Percentiles rank a stretch among this genome's conserved stretches.
Evolutionary conservation across 164 flowering plant genomes (phyloP).

Genomic region (Magnolia kwangsiensis): DNA sequence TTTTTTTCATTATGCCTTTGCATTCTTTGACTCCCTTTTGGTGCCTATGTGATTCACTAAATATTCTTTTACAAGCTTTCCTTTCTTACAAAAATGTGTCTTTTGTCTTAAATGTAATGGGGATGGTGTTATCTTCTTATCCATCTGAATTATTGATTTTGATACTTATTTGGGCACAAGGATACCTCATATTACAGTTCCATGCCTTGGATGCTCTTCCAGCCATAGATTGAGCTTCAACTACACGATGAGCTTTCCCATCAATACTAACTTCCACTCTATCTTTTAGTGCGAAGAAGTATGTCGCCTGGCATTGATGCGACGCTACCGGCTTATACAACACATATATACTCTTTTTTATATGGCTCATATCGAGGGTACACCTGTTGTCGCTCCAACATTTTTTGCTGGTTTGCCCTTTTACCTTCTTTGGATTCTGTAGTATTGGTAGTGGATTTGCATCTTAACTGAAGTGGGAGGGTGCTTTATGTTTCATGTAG

Average conservation of each 20-base stretch:
- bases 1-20: too few relatives aligned
- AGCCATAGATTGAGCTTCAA: neutral
- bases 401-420: slow-evolving; percentile 73
- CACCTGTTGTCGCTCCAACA: slow-evolving; percentile 74
- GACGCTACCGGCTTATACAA: slow-evolving; percentile 83
- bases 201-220: too few relatives aligned
- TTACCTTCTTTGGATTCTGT: neutral
- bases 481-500: slow-evolving; percentile 35
- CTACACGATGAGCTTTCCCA: neutral
- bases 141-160: too few relatives aligned
- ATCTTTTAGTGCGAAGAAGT: slow-evolving; percentile 77
- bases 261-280: neutral
- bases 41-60: too few relatives aligned
- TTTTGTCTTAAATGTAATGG: too few relatives aligned
- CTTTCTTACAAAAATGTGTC: too few relatives aligned
- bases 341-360: slow-evolving; percentile 85
- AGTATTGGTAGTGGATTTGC: slow-evolving; percentile 4
- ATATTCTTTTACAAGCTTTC: too few relatives aligned
- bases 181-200: too few relatives aligned
- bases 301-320: slow-evolving; percentile 81
- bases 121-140: too few relatives aligned
- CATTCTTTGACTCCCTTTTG: too few relatives aligned
- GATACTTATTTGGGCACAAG: too few relatives aligned
- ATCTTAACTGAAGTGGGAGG: neutral
- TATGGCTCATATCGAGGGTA: slow-evolving; percentile 73